Evolutionary conservation across 768 basidiomycete genomes (phyloP), one percentile per base, ranked within the genome.

Genomic region (Xerocomus potaroensis): DNA sequence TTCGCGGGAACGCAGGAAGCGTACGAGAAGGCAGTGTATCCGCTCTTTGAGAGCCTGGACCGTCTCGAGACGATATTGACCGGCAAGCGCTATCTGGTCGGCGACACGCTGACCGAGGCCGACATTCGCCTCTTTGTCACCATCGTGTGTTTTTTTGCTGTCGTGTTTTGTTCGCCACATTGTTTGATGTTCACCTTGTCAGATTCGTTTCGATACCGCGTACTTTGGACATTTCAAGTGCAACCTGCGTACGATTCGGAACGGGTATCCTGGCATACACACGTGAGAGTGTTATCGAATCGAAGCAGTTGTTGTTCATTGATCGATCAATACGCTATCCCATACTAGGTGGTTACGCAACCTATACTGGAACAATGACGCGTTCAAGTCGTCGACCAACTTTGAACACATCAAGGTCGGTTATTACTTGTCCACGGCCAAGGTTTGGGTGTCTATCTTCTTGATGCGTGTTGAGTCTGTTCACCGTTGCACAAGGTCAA

Each of bases 211-310:
- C 67, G 92, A 95, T 57, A 83, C 84, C 1, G 94, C 87, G 14
- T 97, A 98, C 66, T 77, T 86, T 38, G 81, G 84, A 0, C 90
- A 92, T 63, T 98, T 98, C 78, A 97, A 97, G 58, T 94, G 91
- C 71, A 93, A 95, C 72, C 63, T 91, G 53, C 81, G 84, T 24
- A 82, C 78, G 34, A 88, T 96, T 61, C 89, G 94, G 19, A 72
- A 82, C 58, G 87, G 87, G 6, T 98, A 93, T 66, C 93, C 94
- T 16, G 77, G 81, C 39, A 78, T 96, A 40, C 78, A 97, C 69
- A 62, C 63, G 81, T 59, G 24, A 53, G 53, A 21, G 30, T 27
- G 10, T 21, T 27, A 29, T 1, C 10, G 24, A 21, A 15, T 32
- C 10, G 24, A 21, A 15, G 32, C 1, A 30, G 4, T 15, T 27